Evolutionary conservation across 345 rosid genomes (phyloP).

Genomic region (Pistacia integerrima): DNA sequence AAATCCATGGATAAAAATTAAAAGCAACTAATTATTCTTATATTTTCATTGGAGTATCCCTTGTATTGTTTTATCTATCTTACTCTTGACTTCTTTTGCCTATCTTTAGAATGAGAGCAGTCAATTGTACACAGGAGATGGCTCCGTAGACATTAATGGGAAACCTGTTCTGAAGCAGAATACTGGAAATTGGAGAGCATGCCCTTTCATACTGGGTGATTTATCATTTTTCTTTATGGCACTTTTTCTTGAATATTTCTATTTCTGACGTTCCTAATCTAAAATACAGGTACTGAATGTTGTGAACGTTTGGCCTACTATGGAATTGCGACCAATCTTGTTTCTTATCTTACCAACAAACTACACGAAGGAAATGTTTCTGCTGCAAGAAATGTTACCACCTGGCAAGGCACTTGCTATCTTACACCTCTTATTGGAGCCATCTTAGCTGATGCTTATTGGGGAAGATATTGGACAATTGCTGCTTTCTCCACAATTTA

Average conservation of each 20-base stretch:
- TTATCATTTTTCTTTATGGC: constrained; percentile 3
- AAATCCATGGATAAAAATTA: neutral
- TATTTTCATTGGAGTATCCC: neutral
- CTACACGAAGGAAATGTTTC: constrained; percentile 87
- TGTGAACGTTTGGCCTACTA: constrained; percentile 95
- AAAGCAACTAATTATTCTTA: neutral
- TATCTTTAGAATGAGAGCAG: constrained; percentile 39
- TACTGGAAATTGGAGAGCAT: constrained; percentile 95
- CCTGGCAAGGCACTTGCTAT: constrained; percentile 93
- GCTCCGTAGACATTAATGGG: constrained; percentile 78
- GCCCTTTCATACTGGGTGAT: constrained; percentile 87
- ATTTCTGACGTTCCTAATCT: constrained; percentile 17
- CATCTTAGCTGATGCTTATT: constrained; percentile 85
- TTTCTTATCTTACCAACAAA: constrained; percentile 77
- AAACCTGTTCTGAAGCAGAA: constrained; percentile 75
- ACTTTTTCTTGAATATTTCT: constrained; percentile 2
- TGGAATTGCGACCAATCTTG: constrained; percentile 88
- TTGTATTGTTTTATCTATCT: too few relatives aligned
- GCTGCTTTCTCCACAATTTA: constrained; percentile 83
- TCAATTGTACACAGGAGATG: constrained; percentile 78
- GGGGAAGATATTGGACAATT: constrained; percentile 99
- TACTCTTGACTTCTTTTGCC: neutral
- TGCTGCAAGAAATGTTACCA: constrained; percentile 86
- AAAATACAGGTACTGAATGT: constrained; percentile 73
- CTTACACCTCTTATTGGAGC: constrained; percentile 94